Percentiles rank a stretch among this genome's conserved stretches.
Conservation (phyloP, 176 grass and related monocot genomes). For the Oryza glumipatula region DNA sequence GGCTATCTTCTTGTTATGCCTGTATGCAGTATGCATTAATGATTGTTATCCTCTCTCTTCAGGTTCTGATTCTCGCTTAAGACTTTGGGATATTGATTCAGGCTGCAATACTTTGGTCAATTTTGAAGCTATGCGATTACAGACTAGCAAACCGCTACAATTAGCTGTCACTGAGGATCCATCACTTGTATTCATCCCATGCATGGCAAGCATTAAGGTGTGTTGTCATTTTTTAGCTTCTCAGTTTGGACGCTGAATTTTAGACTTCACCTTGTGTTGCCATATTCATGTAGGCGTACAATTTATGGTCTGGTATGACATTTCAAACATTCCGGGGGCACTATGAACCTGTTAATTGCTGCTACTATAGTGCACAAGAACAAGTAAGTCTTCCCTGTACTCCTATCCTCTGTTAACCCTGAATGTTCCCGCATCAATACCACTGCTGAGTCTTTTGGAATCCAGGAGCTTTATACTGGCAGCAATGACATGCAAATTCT, state of each 20-base stretch:
- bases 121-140: slow-evolving; percentile 81
- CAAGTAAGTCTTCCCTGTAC: slow-evolving; percentile 57
- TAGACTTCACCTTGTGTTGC: slow-evolving; percentile 24
- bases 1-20: neutral
- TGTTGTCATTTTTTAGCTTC: slow-evolving; percentile 22
- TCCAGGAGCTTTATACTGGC: slow-evolving; percentile 93
- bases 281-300: slow-evolving; percentile 65
- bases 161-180: slow-evolving; percentile 70
- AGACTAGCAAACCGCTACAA: slow-evolving; percentile 78
- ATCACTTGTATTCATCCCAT: slow-evolving; percentile 84
- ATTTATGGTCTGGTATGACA: slow-evolving; percentile 71
- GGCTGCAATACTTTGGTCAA: slow-evolving; percentile 83
- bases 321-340: slow-evolving; percentile 72
- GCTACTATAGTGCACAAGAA: slow-evolving; percentile 67
- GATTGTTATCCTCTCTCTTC: slow-evolving; percentile 32
- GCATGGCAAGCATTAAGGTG: slow-evolving; percentile 91
- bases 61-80: slow-evolving; percentile 97
- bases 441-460: slow-evolving; percentile 38
- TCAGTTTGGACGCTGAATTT: slow-evolving; percentile 17
- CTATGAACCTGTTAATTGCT: slow-evolving; percentile 92
- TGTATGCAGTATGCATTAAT: slow-evolving; percentile 17
- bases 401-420: slow-evolving; percentile 6
- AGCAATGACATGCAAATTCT: slow-evolving; percentile 98
- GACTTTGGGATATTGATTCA: slow-evolving; percentile 93
- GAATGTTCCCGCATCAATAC: neutral